Percentiles rank a stretch among this genome's conserved stretches.
These are phyloP conservation scores for Fusarium avenaceum DNA, from an alignment of 2,329 filamentous ascomycete genomes.

Conservation along the genomic window DNA sequence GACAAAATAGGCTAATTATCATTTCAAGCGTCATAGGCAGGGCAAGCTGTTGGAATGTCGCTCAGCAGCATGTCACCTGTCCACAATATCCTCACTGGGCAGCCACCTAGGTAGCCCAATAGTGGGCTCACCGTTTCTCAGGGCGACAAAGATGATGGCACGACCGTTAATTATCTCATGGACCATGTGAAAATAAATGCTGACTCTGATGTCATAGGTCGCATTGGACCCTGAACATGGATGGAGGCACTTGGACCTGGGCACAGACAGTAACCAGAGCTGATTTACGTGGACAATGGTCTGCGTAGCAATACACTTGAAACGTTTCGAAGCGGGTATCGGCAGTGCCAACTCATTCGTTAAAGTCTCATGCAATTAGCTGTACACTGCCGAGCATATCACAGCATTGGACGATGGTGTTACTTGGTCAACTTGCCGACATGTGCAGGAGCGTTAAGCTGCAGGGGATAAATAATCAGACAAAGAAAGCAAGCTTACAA, in stretches of 20 bases:
- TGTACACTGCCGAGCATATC: not conserved
- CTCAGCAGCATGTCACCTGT: not conserved
- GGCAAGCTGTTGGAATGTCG: not conserved
- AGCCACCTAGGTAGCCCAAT: not conserved
- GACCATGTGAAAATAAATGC: not conserved
- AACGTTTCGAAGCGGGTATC: not conserved
- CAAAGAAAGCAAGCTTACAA: not conserved
- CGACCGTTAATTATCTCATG: not conserved
- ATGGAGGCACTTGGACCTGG: conserved; percentile 8
- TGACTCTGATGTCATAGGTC: conserved; percentile 10
- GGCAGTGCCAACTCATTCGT: conserved; percentile 2
- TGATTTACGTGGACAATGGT: conserved; percentile 1
- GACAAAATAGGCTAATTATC: not conserved
- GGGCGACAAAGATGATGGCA: not conserved
- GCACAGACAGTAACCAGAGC: not conserved
- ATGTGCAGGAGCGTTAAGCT: conserved; percentile 3
- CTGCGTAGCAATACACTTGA: not conserved
- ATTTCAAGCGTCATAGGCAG: not conserved
- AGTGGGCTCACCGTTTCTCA: not conserved
- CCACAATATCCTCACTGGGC: not conserved
- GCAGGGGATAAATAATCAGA: conserved; percentile 1
- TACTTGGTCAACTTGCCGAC: conserved; percentile 26
- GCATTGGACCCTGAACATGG: conserved; percentile 11
- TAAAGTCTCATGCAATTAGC: not conserved
- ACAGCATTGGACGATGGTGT: conserved; percentile 3